Base-by-base conservation (phyloP, 805 yeast genomes). In the Candida boidinii region DNA sequence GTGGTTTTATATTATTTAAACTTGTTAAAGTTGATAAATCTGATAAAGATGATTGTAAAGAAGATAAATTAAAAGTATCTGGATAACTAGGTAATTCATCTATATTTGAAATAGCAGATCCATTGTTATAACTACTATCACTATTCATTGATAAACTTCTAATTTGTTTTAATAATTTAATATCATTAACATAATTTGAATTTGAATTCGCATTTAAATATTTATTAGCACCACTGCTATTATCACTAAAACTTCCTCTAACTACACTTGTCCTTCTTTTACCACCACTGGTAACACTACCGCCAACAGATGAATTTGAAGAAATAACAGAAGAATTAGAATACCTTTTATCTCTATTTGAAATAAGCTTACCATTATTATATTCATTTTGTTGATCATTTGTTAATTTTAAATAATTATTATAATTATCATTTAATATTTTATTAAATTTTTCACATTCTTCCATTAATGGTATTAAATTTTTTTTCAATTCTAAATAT, bases 371-470 rank as follows among this genome's bases (percentile, higher is more conserved):
- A n/a, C n/a, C n/a, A n/a, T n/a, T n/a, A n/a, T n/a, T n/a, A n/a
- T n/a, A n/a, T n/a, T n/a, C n/a, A n/a, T n/a, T n/a, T n/a, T n/a
- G n/a, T n/a, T n/a, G n/a, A n/a, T n/a, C n/a, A n/a, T n/a, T n/a
- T n/a, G n/a, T n/a, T n/a, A n/a, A 33, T 27, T 38, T 45, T 12
- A 39, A 15, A 35, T 45, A 54, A 19, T 29, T 38, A 20, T 42
- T 42, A 39, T 53, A 51, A 24, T 39, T 51, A 27, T 41, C 49
- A 24, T 40, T 51, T n/a, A 48, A 33, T 5, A 46, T 41, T 16
- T 35, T 33, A 28, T 54, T 49, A 17, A 60, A 44, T 8, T 39
- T 33, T 17, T 56, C 59, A n/a, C 52, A 45, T 23, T 58, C 56
- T 11, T 42, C 46, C 48, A 57, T 49, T 3, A 64, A 40, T 3